Evolutionary conservation across 495 filamentous ascomycete genomes (phyloP), one percentile per base, ranked within the genome.

Genomic region (Penicillium ochrochloron): DNA sequence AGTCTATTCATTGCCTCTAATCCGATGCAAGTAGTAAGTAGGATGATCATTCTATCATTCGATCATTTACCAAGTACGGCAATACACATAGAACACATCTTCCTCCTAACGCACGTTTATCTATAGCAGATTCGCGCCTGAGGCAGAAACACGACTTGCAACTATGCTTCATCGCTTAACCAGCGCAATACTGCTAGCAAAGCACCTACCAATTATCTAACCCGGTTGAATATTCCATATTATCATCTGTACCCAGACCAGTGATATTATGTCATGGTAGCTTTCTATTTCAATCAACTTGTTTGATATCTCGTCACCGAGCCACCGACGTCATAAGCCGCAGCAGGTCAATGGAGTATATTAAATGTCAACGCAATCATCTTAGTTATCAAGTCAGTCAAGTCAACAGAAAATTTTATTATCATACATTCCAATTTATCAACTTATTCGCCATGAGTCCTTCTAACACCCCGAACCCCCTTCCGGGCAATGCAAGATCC

Each of bases 291-390:
- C 2, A 48, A 25, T 25, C 44, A 23, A 10, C 44, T 23, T 12
- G 19, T 23, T 21, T 7, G 21, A 23, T 48, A 25, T 21, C 5
- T 54, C 29, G 29, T 54, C 51, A 34, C 51, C 27, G 27, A 54
- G 51, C 51, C 51, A 54, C 51, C 29, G 51, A 54, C 51, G 51
- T 54, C 51, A 54, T 54, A 54, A 54, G 51, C 51, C 29, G n/a
- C 14, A 54, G 27, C 29, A 31, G 29, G 29, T 19, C n/a, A 21
- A 19, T 34, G 7, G 5, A 33, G 31, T 33, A 34, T 48, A 48
- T 48, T 48, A 48, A 12, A 12, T 48, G 44, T 11, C 44, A 48
- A 25, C 19, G 21, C 21, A 48, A 23, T 12, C 19, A 48, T 23
- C 19, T 12, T 0, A 8, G 9, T 11, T 10, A 25, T 5, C 3